A percentile compares a stretch with the other conserved stretches of the same genome.
phyloP scores from a whole-genome alignment of 352 stramenopile genomes.

The Aphanomyces invadans region DNA sequence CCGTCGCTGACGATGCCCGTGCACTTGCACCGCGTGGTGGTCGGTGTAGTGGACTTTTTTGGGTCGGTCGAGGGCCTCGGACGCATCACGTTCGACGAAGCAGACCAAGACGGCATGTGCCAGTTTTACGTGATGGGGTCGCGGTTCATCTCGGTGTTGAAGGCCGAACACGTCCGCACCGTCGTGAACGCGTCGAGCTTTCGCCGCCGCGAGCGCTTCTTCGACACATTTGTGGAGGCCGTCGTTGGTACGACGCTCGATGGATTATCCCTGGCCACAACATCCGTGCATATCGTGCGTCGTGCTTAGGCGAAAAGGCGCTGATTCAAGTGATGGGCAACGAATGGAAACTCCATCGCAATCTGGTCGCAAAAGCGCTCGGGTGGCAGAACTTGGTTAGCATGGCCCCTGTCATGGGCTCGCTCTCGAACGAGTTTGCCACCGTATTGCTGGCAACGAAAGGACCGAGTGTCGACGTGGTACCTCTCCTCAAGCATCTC shows the following conservation, averaged over 20 bases:
- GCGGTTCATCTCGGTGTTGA: background rate
- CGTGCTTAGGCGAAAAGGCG: background rate
- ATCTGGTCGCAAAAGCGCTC: conserved; percentile 5
- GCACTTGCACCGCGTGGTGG: background rate
- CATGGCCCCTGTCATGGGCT: background rate
- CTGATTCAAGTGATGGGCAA: background rate
- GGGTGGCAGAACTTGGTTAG: background rate
- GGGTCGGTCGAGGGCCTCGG: background rate
- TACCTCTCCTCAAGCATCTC: background rate
- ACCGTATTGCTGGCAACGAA: background rate
- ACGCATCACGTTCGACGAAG: conserved; percentile 4
- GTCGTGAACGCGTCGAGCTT: conserved; percentile 5
- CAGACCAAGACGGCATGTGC: conserved; percentile 11
- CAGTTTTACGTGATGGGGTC: background rate
- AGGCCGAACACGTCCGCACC: background rate
- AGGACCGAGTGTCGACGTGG: background rate
- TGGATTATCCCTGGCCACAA: no score
- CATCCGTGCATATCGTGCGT: background rate
- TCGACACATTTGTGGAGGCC: background rate
- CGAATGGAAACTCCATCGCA: conserved; percentile 11
- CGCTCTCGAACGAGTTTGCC: background rate
- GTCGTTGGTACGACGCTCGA: background rate
- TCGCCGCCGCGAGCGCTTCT: background rate
- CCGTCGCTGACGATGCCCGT: background rate
- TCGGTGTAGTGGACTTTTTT: background rate